These are phyloP conservation scores for Zelonia costaricensis DNA, from an alignment of 208 protist species.

Conservation along the genomic window DNA sequence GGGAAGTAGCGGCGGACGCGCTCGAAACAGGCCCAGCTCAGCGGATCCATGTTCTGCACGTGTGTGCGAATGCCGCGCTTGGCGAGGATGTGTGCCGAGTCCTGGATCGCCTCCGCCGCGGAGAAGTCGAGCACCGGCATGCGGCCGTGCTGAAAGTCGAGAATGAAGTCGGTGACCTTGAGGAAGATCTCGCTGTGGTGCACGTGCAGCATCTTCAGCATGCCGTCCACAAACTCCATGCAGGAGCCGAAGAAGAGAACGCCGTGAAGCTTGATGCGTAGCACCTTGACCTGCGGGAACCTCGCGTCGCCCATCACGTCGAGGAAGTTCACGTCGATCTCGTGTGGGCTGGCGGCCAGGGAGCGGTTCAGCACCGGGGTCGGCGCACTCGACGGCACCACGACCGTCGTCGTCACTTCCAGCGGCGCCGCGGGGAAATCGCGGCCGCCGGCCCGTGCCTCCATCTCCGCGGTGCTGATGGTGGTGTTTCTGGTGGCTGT, in stretches of 20 bases:
- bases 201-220: constrained; percentile 49
- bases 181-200: constrained; percentile 54
- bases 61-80: constrained; percentile 57
- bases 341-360: constrained; percentile 18
- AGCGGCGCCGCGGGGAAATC: constrained; percentile 1
- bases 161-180: constrained; percentile 53
- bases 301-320: constrained; percentile 34
- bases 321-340: constrained; percentile 45
- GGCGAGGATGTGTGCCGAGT: constrained; percentile 35
- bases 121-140: constrained; percentile 63
- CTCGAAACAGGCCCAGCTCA: constrained; percentile 47
- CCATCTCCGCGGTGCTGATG: neutral
- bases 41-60: constrained; percentile 53
- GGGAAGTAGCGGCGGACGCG: constrained; percentile 47
- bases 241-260: constrained; percentile 61
- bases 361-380: constrained; percentile 20
- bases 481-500: neutral
- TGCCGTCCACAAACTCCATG: constrained; percentile 52
- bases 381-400: constrained; percentile 8
- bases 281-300: constrained; percentile 49
- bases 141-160: constrained; percentile 56
- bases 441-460: neutral
- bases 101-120: constrained; percentile 47
- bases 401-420: constrained; percentile 12
- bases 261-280: constrained; percentile 46